Evolutionary conservation across 306 rosid species (phyloP).

Genomic region (Mimosa bimucronata): DNA sequence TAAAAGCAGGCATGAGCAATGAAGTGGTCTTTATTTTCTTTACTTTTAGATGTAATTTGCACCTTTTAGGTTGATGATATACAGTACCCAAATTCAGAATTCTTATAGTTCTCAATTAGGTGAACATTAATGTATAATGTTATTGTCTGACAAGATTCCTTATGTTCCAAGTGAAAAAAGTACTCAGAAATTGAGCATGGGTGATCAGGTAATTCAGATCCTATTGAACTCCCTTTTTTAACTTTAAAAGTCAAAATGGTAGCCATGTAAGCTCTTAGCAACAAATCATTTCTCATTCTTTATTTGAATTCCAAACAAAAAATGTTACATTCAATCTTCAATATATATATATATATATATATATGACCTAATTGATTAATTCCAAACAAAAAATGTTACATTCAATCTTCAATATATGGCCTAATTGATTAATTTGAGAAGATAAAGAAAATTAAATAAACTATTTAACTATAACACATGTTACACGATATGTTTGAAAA

Average conservation of each 20-base stretch:
- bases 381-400: no score
- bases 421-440: background rate
- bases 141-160: background rate
- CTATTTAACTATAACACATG: no score
- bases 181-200: background rate
- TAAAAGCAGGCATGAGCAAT: slow-evolving; percentile 19
- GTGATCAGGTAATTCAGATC: background rate
- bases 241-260: background rate
- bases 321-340: no score
- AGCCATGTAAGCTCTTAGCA: background rate
- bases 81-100: background rate
- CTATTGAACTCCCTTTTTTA: background rate
- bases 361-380: background rate
- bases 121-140: background rate
- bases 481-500: no score
- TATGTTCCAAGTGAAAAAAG: background rate
- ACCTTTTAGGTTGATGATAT: background rate
- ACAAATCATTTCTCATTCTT: background rate
- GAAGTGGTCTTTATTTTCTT: background rate
- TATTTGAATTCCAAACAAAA: background rate
- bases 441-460: no score
- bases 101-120: background rate
- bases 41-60: background rate
- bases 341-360: no score
- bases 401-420: no score